Evolutionary conservation across 306 rosid species (phyloP).

Genomic region (Benincasa hispida): DNA sequence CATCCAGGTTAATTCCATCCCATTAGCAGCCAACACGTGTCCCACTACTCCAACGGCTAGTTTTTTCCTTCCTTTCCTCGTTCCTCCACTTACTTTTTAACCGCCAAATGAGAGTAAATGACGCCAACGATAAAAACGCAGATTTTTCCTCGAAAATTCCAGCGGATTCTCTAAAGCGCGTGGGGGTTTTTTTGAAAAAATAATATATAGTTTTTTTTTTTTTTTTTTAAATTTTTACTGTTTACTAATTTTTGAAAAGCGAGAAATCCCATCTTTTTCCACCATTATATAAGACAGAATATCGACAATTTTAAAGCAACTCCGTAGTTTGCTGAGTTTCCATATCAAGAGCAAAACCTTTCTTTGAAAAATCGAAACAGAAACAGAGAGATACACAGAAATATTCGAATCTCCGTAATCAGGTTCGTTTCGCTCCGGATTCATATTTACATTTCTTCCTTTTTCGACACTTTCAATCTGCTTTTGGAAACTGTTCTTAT

Average conservation of each 20-base stretch:
- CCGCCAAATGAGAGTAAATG: slow-evolving; percentile 28
- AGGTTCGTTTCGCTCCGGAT: slow-evolving; percentile 1
- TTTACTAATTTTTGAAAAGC: background rate
- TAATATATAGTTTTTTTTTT: background rate
- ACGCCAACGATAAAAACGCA: background rate
- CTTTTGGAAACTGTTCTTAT: background rate
- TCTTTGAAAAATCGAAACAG: background rate
- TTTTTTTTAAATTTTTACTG: background rate
- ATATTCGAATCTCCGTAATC: background rate
- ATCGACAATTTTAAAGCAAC: slow-evolving; percentile 8
- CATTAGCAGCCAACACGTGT: slow-evolving; percentile 33
- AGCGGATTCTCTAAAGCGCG: slow-evolving; percentile 25
- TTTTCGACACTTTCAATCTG: background rate
- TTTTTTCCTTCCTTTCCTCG: slow-evolving; percentile 11
- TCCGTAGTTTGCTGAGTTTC: slow-evolving; percentile 5
- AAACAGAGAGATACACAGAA: background rate
- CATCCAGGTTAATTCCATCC: slow-evolving; percentile 7
- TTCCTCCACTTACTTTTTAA: slow-evolving; percentile 20
- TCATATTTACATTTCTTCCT: background rate
- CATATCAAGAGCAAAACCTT: background rate
- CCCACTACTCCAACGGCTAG: slow-evolving; percentile 50
- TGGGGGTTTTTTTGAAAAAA: background rate
- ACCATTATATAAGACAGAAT: background rate
- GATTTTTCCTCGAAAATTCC: slow-evolving; percentile 35
- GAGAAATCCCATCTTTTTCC: background rate